Percentiles rank a stretch among this genome's conserved stretches.
Evolutionary conservation across 805 yeast species (phyloP).

Genomic region (Teunomyces kruisii): DNA sequence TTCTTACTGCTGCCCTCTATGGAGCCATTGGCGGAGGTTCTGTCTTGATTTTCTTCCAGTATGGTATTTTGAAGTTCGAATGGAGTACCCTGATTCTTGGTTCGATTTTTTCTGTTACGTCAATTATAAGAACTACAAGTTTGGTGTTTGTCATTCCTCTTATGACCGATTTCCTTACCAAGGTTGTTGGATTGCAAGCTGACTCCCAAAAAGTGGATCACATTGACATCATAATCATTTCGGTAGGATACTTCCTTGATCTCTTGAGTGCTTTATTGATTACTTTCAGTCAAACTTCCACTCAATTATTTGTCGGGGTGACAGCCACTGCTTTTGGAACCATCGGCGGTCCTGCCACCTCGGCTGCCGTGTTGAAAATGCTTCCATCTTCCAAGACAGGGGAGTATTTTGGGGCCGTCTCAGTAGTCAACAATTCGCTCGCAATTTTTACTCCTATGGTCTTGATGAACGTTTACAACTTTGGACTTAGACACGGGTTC

Average conservation of each 20-base stretch:
- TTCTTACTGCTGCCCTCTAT: background rate
- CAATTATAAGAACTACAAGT: slow-evolving; percentile 14
- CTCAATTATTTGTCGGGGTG: slow-evolving; percentile 3
- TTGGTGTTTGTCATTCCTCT: slow-evolving; percentile 19
- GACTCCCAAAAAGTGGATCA: background rate
- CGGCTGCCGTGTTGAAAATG: slow-evolving; percentile 59
- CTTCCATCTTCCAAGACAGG: slow-evolving; percentile 59
- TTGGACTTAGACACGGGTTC: slow-evolving; percentile 11
- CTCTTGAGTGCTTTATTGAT: slow-evolving; percentile 11
- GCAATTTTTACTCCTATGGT: slow-evolving; percentile 49
- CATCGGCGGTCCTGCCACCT: slow-evolving; percentile 55
- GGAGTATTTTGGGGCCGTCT: slow-evolving; percentile 69
- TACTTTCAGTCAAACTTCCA: slow-evolving; percentile 4
- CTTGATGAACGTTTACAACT: slow-evolving; percentile 45
- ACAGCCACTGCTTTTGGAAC: slow-evolving; percentile 31
- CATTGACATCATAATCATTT: background rate
- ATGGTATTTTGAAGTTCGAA: slow-evolving; percentile 17
- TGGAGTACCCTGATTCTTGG: slow-evolving; percentile 20
- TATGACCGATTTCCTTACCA: slow-evolving; percentile 8
- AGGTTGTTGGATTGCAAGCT: background rate
- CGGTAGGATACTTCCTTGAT: slow-evolving; percentile 8
- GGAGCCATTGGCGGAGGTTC: background rate
- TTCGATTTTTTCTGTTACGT: slow-evolving; percentile 14
- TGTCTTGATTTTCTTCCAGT: slow-evolving; percentile 11
- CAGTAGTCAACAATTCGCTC: slow-evolving; percentile 53